Evolutionary conservation across 1,139 yeast genomes (phyloP), one percentile per base, ranked within the genome.

Genomic region (Ogataea hybrid): DNA sequence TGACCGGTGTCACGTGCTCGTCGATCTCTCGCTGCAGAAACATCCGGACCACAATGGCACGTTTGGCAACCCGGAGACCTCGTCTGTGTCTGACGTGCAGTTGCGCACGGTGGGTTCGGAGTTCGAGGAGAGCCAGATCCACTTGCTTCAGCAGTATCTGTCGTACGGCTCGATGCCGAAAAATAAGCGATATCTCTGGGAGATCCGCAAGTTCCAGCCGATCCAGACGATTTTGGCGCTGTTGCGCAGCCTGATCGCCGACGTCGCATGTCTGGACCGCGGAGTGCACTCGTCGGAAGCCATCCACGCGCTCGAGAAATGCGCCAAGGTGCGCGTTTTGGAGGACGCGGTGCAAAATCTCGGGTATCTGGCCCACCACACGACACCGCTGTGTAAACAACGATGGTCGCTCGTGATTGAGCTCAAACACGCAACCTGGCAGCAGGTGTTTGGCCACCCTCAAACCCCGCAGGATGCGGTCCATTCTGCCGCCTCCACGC

Each of bases 141-240:
- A 49, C 28, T 30, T 53, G 10, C 32, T 54, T 21, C 35, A 22
- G 5, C 52, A 49, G 35, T 53, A 45, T 28, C 29, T 45, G 5
- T 39, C 46, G 5, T 53, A 54, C 35, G 57, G 55, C 1, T 37
- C 42, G 18, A 48, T 54, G 53, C 57, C 56, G 9, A 35, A 39
- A 15, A 38, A 49, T 42, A 44, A 41, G 3, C 22, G 49, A 11
- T 54, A 49, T 32, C 22, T 52, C 1, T 54, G 58, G 58, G 57
- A 53, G 27, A 51, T 53, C 12, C 37, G 56, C 28, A 54, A 53
- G 29, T 54, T 45, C 36, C 58, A 54, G 27, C 58, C 58, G 10
- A 53, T 54, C 21, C 57, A 54, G 28, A 44, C 51, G 3, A 25
- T 54, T 4, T 22, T 53, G n/a, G 35, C 48, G 17, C 38, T 54